Evolutionary conservation across 495 filamentous ascomycete genomes (phyloP).

Genomic region (Xylaria castorea): DNA sequence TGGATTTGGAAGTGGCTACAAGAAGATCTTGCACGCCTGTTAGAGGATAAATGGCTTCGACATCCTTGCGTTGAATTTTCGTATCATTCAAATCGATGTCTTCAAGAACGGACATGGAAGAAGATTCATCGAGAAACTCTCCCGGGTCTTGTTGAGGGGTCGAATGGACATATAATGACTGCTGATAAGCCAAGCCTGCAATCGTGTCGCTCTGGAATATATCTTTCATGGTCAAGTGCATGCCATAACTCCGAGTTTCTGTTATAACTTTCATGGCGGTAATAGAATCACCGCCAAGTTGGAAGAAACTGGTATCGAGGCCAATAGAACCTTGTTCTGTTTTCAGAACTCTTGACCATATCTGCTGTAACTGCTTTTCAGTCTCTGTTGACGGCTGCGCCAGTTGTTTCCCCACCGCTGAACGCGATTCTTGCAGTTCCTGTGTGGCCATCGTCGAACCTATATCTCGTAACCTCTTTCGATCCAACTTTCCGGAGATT

Average conservation of each 20-base stretch:
- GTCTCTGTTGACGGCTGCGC: slow-evolving; percentile 6
- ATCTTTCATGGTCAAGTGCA: slow-evolving; percentile 25
- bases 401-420: background rate
- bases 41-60: slow-evolving; percentile 13
- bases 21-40: slow-evolving; percentile 17
- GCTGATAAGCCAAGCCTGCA: background rate
- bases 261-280: slow-evolving; percentile 66
- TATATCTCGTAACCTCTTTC: slow-evolving; percentile 30
- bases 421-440: slow-evolving; percentile 4
- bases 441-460: slow-evolving; percentile 8
- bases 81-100: background rate
- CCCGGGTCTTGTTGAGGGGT: no score
- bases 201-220: slow-evolving; percentile 16
- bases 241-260: slow-evolving; percentile 40
- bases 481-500: slow-evolving; percentile 61
- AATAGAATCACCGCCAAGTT: slow-evolving; percentile 13
- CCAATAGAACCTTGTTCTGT: slow-evolving; percentile 42
- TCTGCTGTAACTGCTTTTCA: slow-evolving; percentile 22
- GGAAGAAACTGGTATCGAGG: slow-evolving; percentile 59
- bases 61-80: background rate
- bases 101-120: background rate
- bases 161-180: background rate
- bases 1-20: background rate
- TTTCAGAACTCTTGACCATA: slow-evolving; percentile 29
- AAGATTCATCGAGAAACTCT: background rate